Evolutionary conservation across 2,329 filamentous ascomycete species (phyloP), one percentile per base, ranked within the genome.

Genomic region (Monilinia laxa): DNA sequence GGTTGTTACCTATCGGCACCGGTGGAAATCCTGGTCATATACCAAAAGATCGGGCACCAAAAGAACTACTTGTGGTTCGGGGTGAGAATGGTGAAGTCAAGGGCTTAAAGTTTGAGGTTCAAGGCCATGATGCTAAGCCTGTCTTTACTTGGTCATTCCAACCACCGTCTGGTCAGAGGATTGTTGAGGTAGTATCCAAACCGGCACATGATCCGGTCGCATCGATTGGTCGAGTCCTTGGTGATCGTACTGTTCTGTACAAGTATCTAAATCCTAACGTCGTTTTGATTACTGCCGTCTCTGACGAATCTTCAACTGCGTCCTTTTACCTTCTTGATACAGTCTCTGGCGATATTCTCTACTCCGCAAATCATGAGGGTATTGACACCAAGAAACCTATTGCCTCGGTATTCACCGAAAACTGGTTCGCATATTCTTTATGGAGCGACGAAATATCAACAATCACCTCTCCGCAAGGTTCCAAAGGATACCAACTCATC

Each of bases 241-340:
- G 93, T 35, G 90, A 99, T 75, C 87, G 95, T 54, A 89, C 88
- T n/a, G 95, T 99, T 58, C 85, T 94, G 70, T 99, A 99, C 86
- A 99, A 99, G 80, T 98, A 98, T 76, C 81, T 99, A 52, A 97
- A 96, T 79, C 87, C 91, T 0, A 97, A 96, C 78, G 85, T 92
- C 9, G 82, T 93, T 2, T 84, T 98, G 0, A 82, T 97, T 56
- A 91, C 90, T 1, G 83, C 91, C 1, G 80, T 88, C 2, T 83
- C 89, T 45, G 84, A 89, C 28, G 80, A 81, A 14, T 75, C 82
- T 3, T 83, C 81, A 4, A 83, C 83, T 0, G 86, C 92, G 10
- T 88, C 87, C 0, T 83, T 96, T 70, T 93, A 94, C 74, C 82
- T 98, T 14, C 77, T 99, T 18, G 93, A 99, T 75, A 91, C 91